These are phyloP conservation scores for Striga hermonthica DNA, from an alignment of 305 asterid species.

Conservation along the genomic window DNA sequence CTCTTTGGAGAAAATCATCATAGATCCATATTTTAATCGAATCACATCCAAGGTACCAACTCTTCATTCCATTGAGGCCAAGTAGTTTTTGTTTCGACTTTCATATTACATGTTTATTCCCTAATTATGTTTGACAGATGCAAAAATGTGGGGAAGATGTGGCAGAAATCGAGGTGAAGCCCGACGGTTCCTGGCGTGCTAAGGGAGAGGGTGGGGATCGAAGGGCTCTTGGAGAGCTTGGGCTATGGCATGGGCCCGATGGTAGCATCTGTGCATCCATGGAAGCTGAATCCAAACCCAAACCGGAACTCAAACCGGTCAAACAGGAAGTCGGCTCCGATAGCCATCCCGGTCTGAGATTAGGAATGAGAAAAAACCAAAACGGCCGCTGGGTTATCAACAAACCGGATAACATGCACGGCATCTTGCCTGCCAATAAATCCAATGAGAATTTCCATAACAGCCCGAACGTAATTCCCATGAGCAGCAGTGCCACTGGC, in stretches of 20 bases:
- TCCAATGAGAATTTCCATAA: slow-evolving; percentile 43
- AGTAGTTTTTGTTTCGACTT: slow-evolving; percentile 25
- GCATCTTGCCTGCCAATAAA: slow-evolving; percentile 51
- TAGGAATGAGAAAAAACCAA: slow-evolving; percentile 68
- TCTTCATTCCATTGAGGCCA: slow-evolving; percentile 16
- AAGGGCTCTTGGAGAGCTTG: slow-evolving; percentile 76
- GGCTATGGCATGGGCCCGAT: slow-evolving; percentile 92
- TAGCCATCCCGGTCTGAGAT: slow-evolving; percentile 61
- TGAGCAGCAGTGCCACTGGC: slow-evolving; percentile 95
- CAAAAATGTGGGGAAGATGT: slow-evolving; percentile 76
- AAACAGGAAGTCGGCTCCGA: slow-evolving; percentile 81
- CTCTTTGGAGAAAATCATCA: slow-evolving; percentile 78
- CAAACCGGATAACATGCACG: slow-evolving; percentile 55
- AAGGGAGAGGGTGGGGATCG: slow-evolving; percentile 79
- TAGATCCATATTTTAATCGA: slow-evolving; percentile 91
- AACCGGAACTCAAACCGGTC: slow-evolving; percentile 55
- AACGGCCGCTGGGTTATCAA: slow-evolving; percentile 84
- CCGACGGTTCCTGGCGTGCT: slow-evolving; percentile 99
- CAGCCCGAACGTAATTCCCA: slow-evolving; percentile 57
- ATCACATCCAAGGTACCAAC: slow-evolving; percentile 70
- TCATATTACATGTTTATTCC: slow-evolving; percentile 15
- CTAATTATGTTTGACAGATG: slow-evolving; percentile 47
- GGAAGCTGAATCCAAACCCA: slow-evolving; percentile 58
- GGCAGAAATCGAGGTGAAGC: slow-evolving; percentile 90
- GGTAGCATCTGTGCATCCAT: slow-evolving; percentile 52